Percentiles rank a stretch among this genome's conserved stretches.
Evolutionary conservation across 2,329 filamentous ascomycete genomes (phyloP).

Genomic region (Zymoseptoria brevis): DNA sequence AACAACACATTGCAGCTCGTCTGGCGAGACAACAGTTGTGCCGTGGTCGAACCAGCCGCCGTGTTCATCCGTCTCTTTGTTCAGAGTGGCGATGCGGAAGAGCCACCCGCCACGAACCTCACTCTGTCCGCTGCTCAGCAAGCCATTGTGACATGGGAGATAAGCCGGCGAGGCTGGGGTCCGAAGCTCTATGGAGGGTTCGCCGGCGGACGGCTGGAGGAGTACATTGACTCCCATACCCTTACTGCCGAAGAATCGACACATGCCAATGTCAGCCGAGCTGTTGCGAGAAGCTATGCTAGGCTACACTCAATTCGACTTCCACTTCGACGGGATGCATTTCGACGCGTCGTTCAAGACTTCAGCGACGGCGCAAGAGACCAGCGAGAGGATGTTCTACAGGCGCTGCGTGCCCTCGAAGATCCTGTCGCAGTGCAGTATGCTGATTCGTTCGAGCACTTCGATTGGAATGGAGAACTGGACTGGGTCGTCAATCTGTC

Average conservation of each 20-base stretch:
- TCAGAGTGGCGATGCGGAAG: conserved; percentile 2
- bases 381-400: neutral
- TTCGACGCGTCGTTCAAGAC: neutral
- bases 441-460: neutral
- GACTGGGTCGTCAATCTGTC: conserved; percentile 1
- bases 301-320: conserved; percentile 6
- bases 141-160: conserved; percentile 5
- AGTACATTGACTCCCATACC: conserved; percentile 4
- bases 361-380: neutral
- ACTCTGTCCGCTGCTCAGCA: conserved; percentile 6
- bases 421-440: neutral
- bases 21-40: neutral
- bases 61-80: conserved; percentile 8
- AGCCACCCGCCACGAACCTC: conserved; percentile 1
- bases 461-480: neutral
- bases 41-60: neutral
- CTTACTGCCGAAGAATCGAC: conserved; percentile 3
- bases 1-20: conserved; percentile 6
- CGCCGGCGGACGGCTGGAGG: conserved; percentile 5
- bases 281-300: conserved; percentile 4
- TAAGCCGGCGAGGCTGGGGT: conserved; percentile 7
- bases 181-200: conserved; percentile 3
- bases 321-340: conserved; percentile 1
- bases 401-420: neutral
- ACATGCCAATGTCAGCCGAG: neutral